phyloP scores from a whole-genome alignment of 2,329 filamentous ascomycete genomes.

The Claviceps capensis region DNA sequence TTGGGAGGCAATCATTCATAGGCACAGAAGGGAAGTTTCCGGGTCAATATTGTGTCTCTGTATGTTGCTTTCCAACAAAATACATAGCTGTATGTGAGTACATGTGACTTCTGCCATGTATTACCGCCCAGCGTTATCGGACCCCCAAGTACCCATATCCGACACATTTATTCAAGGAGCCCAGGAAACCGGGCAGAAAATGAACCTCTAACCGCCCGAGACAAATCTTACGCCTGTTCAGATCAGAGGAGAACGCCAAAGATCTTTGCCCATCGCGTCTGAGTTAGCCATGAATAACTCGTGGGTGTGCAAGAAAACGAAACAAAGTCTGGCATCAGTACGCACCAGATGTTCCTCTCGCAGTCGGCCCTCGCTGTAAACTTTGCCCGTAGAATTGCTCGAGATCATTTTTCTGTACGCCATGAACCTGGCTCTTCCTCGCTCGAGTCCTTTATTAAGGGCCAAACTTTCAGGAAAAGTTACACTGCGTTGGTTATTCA shows the following conservation, averaged over 20 bases:
- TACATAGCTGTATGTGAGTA: too few species aligned
- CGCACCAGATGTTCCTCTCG: slow-evolving; percentile 15
- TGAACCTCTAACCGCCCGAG: background rate
- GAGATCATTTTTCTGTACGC: slow-evolving; percentile 39
- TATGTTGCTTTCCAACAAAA: too few species aligned
- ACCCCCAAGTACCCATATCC: too few species aligned
- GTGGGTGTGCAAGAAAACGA: slow-evolving; percentile 13
- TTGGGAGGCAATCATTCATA: too few species aligned
- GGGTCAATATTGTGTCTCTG: too few species aligned
- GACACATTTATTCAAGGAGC: too few species aligned
- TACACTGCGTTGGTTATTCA: slow-evolving; percentile 24
- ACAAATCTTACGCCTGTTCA: slow-evolving; percentile 37
- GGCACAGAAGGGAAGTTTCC: too few species aligned
- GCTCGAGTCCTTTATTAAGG: slow-evolving; percentile 29
- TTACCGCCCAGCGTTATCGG: too few species aligned
- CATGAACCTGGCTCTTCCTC: slow-evolving; percentile 32
- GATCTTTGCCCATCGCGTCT: slow-evolving; percentile 7
- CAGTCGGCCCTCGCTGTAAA: slow-evolving; percentile 15
- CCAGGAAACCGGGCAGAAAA: background rate
- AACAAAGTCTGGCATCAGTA: slow-evolving; percentile 16
- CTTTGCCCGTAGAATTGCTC: slow-evolving; percentile 38
- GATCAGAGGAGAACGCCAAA: slow-evolving; percentile 31
- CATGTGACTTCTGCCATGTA: too few species aligned
- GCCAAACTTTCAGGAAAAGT: slow-evolving; percentile 28
- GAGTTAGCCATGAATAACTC: slow-evolving; percentile 1